These are phyloP conservation scores for Magnaporthiopsis rhizophila DNA, from an alignment of 2,329 filamentous ascomycete genomes.

Conservation along the genomic window DNA sequence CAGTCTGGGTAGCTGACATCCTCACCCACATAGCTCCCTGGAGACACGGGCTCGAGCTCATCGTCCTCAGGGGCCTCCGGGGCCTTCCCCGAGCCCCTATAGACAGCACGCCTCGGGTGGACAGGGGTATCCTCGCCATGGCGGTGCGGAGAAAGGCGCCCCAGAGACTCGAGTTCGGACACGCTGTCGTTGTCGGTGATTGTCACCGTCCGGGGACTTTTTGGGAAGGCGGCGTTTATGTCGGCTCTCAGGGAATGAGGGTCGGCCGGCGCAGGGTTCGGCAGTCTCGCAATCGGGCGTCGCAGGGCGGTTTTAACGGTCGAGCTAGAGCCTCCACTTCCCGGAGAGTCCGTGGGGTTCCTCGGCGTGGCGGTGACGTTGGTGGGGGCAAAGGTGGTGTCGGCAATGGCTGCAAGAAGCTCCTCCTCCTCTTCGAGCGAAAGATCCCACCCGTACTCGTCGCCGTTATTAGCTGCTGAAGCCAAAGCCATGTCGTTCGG, in stretches of 20 bases:
- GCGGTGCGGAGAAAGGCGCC: neutral
- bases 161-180: slow-evolving; percentile 2
- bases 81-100: slow-evolving; percentile 8
- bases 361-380: slow-evolving; percentile 2
- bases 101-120: neutral
- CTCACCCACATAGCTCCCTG: slow-evolving; percentile 2
- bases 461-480: slow-evolving; percentile 24
- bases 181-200: slow-evolving; percentile 2
- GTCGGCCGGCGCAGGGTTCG: neutral
- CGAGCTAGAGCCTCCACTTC: slow-evolving; percentile 2
- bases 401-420: slow-evolving; percentile 22
- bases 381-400: slow-evolving; percentile 1
- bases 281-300: neutral
- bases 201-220: neutral
- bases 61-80: neutral
- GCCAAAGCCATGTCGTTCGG: slow-evolving; percentile 9
- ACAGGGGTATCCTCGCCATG: slow-evolving; percentile 7
- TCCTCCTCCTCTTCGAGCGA: slow-evolving; percentile 36
- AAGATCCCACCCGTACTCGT: slow-evolving; percentile 39
- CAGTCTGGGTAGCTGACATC: slow-evolving; percentile 42
- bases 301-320: slow-evolving; percentile 4
- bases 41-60: neutral
- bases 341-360: neutral
- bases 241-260: neutral
- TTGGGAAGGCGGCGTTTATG: neutral